These are phyloP conservation scores for Chytriomyces confervae DNA, from an alignment of 192 early-diverging fungal genomes.

Conservation along the genomic window DNA sequence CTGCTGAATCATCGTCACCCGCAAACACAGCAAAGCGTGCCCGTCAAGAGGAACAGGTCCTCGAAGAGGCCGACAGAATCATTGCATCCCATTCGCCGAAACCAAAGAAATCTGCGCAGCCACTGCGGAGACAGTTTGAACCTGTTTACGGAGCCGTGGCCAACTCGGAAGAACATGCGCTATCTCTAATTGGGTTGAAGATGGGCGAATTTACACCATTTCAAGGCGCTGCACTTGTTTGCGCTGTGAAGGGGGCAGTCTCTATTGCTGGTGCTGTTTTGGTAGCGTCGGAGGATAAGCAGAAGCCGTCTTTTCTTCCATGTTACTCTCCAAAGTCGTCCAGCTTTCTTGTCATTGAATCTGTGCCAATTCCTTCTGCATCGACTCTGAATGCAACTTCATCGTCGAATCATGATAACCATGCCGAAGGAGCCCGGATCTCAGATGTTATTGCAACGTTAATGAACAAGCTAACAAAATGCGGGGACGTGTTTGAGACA, in stretches of 20 bases:
- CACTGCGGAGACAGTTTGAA: not conserved
- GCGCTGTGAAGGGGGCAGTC: constrained; percentile 36
- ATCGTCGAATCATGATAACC: not conserved
- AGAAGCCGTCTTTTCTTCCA: constrained; percentile 34
- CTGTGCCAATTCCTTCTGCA: not conserved
- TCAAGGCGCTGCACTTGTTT: constrained; percentile 44
- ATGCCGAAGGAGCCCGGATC: no score
- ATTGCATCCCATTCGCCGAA: not conserved
- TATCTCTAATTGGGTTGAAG: not conserved
- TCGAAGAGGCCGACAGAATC: no score
- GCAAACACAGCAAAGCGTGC: no score
- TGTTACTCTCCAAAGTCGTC: constrained; percentile 44
- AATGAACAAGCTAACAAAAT: not conserved
- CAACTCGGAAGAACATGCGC: not conserved
- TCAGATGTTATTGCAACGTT: no score
- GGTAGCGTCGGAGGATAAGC: not conserved
- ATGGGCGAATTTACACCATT: constrained; percentile 38
- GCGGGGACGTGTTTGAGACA: not conserved
- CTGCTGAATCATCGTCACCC: no score
- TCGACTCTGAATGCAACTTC: no score
- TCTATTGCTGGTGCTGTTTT: constrained; percentile 35
- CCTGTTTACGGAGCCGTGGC: not conserved
- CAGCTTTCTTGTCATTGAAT: constrained; percentile 43
- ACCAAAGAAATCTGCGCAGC: not conserved
- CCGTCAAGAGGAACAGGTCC: no score